Conservation (phyloP, 306 rosid species). For the Echinosophora koreensis region DNA sequence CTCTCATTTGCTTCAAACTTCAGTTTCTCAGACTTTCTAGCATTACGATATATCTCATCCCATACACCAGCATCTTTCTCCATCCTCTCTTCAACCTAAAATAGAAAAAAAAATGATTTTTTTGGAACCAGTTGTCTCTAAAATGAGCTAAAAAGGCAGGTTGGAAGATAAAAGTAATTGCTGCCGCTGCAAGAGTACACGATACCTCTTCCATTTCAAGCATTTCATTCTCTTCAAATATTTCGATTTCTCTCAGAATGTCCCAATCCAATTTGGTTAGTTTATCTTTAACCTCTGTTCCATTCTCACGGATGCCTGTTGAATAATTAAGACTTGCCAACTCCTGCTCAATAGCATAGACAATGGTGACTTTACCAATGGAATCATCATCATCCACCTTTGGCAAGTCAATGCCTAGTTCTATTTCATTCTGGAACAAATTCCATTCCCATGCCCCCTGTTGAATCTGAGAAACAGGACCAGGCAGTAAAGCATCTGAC, state of each 20-base stretch:
- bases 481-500: constrained; percentile 76
- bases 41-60: constrained; percentile 90
- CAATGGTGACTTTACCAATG: constrained; percentile 53
- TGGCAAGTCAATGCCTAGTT: constrained; percentile 40
- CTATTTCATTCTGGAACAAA: constrained; percentile 63
- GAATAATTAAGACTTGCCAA: constrained; percentile 56
- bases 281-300: constrained; percentile 59
- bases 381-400: constrained; percentile 49
- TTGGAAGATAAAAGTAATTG: constrained; percentile 33
- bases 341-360: constrained; percentile 74
- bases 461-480: constrained; percentile 79
- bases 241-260: constrained; percentile 73
- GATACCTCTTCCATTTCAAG: constrained; percentile 90
- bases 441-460: constrained; percentile 85
- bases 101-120: constrained; percentile 45
- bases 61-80: constrained; percentile 73
- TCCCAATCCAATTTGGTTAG: constrained; percentile 81
- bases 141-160: constrained; percentile 33
- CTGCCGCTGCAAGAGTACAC: constrained; percentile 44
- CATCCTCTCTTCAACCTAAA: constrained; percentile 83
- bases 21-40: constrained; percentile 88
- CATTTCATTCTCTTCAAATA: constrained; percentile 77
- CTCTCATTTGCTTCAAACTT: constrained; percentile 92
- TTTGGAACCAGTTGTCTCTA: constrained; percentile 41
- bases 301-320: constrained; percentile 56